These are phyloP conservation scores for Fraxinus anomala DNA, from an alignment of 257 asterid genomes.

Conservation along the genomic window DNA sequence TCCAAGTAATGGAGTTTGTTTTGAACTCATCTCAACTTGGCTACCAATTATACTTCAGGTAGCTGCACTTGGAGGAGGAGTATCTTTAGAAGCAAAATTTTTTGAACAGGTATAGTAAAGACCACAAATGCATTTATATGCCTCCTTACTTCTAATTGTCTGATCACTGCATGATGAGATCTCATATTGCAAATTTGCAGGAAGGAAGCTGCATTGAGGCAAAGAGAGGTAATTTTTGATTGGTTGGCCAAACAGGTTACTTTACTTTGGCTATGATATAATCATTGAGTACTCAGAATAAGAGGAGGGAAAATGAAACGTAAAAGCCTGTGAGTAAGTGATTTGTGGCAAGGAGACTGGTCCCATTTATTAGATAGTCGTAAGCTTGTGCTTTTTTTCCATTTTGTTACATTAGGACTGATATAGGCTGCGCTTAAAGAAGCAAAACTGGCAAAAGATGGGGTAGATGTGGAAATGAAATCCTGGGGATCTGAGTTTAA, in stretches of 20 bases:
- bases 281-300: slow-evolving; percentile 14
- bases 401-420: slow-evolving; percentile 23
- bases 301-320: background rate
- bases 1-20: background rate
- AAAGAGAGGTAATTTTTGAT: slow-evolving; percentile 73
- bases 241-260: slow-evolving; percentile 18
- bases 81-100: slow-evolving; percentile 89
- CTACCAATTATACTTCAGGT: slow-evolving; percentile 56
- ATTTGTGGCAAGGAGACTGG: slow-evolving; percentile 3
- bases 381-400: slow-evolving; percentile 12
- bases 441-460: slow-evolving; percentile 74
- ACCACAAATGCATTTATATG: slow-evolving; percentile 28
- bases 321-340: background rate
- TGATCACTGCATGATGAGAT: slow-evolving; percentile 26
- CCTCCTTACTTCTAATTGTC: slow-evolving; percentile 19
- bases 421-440: slow-evolving; percentile 90
- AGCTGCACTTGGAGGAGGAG: slow-evolving; percentile 95
- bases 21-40: slow-evolving; percentile 21
- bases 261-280: slow-evolving; percentile 12
- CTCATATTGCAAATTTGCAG: slow-evolving; percentile 46
- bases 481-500: slow-evolving; percentile 63
- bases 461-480: slow-evolving; percentile 59
- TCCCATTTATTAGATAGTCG: slow-evolving; percentile 19
- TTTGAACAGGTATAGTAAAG: slow-evolving; percentile 69
- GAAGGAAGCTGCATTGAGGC: slow-evolving; percentile 93